Evolutionary conservation across 164 flowering plant species (phyloP).

Genomic region (Cinnamomum chago): DNA sequence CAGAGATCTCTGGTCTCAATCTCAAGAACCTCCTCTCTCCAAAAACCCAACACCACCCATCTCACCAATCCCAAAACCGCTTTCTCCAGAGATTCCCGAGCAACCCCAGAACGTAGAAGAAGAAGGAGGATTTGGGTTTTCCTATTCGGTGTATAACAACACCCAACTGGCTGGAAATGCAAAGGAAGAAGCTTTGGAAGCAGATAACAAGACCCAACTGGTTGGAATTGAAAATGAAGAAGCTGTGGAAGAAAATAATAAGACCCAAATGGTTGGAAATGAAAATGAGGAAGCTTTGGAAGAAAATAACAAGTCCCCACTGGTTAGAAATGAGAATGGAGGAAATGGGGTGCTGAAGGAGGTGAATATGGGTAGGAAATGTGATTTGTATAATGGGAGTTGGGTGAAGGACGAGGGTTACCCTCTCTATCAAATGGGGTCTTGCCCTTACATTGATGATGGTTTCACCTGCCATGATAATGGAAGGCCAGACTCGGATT

Average conservation of each 20-base stretch:
- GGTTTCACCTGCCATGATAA: conserved; percentile 70
- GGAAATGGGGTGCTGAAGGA: not conserved
- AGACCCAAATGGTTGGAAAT: not conserved
- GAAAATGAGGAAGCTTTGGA: not conserved
- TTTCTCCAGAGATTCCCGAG: not conserved
- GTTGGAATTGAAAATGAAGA: not conserved
- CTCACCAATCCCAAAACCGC: not conserved
- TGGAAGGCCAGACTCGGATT: conserved; percentile 63
- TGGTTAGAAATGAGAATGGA: not conserved
- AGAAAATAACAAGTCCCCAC: not conserved
- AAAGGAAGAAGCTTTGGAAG: not conserved
- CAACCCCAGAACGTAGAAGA: not conserved
- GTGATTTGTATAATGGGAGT: conserved; percentile 62
- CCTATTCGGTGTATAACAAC: not conserved
- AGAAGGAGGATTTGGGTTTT: not conserved
- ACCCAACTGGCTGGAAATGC: not conserved
- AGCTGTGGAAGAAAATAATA: not conserved
- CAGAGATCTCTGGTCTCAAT: not conserved
- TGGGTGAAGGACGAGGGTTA: conserved; percentile 72
- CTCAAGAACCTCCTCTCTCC: not conserved
- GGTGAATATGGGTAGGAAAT: conserved; percentile 12
- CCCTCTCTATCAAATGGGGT: conserved; percentile 61
- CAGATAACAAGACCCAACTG: not conserved
- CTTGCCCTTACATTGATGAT: conserved; percentile 83
- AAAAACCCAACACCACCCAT: not conserved